Conservation (phyloP, 495 filamentous ascomycete genomes). For the Penicillium riverlandense region DNA sequence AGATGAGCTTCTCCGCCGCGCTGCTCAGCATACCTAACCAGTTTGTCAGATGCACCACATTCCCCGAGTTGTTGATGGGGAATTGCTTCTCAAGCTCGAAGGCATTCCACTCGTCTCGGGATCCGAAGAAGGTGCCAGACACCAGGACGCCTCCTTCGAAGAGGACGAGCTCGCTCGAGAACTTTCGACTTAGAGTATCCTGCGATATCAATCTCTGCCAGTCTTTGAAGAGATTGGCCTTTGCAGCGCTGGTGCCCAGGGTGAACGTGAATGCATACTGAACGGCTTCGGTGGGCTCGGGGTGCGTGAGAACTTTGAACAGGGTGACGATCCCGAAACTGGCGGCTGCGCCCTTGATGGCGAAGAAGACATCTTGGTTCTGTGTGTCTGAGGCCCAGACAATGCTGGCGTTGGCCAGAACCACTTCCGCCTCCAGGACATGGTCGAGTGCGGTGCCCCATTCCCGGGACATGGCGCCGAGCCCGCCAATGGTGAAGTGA, state of each 20-base stretch:
- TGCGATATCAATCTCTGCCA: slow-evolving; percentile 32
- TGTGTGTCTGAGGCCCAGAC: slow-evolving; percentile 29
- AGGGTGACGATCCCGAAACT: slow-evolving; percentile 42
- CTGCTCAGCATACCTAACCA: slow-evolving; percentile 48
- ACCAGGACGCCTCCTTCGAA: slow-evolving; percentile 23
- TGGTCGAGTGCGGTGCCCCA: slow-evolving; percentile 61
- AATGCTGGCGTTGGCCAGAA: slow-evolving; percentile 52
- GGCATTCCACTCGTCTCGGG: slow-evolving; percentile 26
- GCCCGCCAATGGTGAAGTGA: slow-evolving; percentile 66
- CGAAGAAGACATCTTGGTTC: slow-evolving; percentile 47
- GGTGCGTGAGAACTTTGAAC: slow-evolving; percentile 37
- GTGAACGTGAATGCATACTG: slow-evolving; percentile 30
- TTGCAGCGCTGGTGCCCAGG: slow-evolving; percentile 22
- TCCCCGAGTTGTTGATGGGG: slow-evolving; percentile 19
- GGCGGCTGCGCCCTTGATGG: slow-evolving; percentile 40
- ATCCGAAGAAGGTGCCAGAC: slow-evolving; percentile 35
- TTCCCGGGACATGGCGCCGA: slow-evolving; percentile 52
- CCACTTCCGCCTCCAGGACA: slow-evolving; percentile 52
- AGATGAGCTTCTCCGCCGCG: slow-evolving; percentile 38
- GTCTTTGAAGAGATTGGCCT: slow-evolving; percentile 26
- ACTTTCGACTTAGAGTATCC: slow-evolving; percentile 44
- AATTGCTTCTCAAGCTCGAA: slow-evolving; percentile 24
- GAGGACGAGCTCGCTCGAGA: slow-evolving; percentile 34
- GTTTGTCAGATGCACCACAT: slow-evolving; percentile 39
- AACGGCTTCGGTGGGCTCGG: slow-evolving; percentile 22